Evolutionary conservation across 2,329 filamentous ascomycete species (phyloP).

Genomic region (Bisporella sp.): DNA sequence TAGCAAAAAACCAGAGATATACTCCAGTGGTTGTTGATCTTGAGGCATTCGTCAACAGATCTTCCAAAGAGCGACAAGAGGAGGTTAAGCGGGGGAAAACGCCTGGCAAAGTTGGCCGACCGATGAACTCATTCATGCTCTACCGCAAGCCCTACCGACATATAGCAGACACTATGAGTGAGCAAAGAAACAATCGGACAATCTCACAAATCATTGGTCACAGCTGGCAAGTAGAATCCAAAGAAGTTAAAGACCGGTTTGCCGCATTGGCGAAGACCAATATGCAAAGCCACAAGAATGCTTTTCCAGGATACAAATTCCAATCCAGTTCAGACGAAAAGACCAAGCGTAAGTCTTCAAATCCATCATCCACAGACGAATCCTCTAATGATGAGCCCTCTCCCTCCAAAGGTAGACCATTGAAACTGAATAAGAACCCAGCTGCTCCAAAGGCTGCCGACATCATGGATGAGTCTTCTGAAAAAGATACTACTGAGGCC

Average conservation of each 20-base stretch:
- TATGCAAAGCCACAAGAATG: slow-evolving; percentile 58
- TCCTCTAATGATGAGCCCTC: no score
- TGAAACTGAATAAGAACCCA: no score
- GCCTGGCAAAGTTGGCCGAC: slow-evolving; percentile 62
- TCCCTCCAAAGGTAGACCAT: no score
- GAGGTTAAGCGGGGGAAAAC: slow-evolving; percentile 59
- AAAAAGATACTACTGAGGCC: no score
- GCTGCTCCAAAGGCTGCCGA: no score
- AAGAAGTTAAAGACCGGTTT: slow-evolving; percentile 62
- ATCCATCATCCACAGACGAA: no score
- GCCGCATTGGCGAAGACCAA: slow-evolving; percentile 70
- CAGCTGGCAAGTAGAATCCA: slow-evolving; percentile 73
- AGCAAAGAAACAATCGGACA: slow-evolving; percentile 82
- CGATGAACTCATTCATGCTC: slow-evolving; percentile 95
- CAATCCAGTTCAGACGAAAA: no score
- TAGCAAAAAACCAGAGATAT: slow-evolving; percentile 27
- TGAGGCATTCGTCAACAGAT: slow-evolving; percentile 65
- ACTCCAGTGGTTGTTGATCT: slow-evolving; percentile 50
- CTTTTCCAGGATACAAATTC: no score
- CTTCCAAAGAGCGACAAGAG: slow-evolving; percentile 36
- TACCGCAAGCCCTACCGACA: slow-evolving; percentile 87
- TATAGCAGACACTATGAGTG: slow-evolving; percentile 68
- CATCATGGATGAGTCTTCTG: no score
- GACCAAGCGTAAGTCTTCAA: no score
- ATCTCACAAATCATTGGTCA: slow-evolving; percentile 77